Base-by-base conservation (phyloP, 2,329 filamentous ascomycete species). In the Colletotrichum horii region DNA sequence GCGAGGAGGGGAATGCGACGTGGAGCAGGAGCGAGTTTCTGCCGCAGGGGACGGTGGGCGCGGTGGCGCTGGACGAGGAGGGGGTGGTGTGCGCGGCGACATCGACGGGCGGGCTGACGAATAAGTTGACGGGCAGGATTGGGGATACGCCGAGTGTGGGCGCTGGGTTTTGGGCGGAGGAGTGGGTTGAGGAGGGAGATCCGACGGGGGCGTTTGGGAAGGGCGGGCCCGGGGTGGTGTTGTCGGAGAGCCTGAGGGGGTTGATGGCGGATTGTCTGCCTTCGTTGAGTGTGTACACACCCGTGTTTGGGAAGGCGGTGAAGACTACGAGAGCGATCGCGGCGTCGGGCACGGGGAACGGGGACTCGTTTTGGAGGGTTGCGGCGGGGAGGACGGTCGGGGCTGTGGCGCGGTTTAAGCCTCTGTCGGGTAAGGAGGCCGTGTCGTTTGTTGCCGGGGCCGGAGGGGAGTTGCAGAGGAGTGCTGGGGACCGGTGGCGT, bases 131-230 rank as follows among this genome's bases (percentile, higher is more conserved):
- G 0, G 96, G 95, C 0, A 88, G 96, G 24, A 93, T 98, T 77
- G 96, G 96, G 1, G 96, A 98, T 82, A 98, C 96, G 14, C 95
- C 96, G 0, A 94, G 93, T 0, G 86, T 96, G 1, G 96, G 96
- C 0, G 94, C 95, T 1, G 96, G 96, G 0, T 98, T 96, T 83
- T 98, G 95, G 95, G 95, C 96, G 0, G 96, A 97, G 82, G 91
- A 96, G 79, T 98, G 95, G 95, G 83, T 84, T 9, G 90, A 93
- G 71, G 84, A 87, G 3, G 83, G 83, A 2, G 83, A 85, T 48
- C 80, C 83, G 8, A 84, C 81, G 1, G 77, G 71, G 22, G 69
- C 52, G 71, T 78, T 80, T 72, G 73, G 55, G 22, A 61, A 66
- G 28, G 71, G 36, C 4, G 48, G 7, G 19, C 71, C 71, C 8